A percentile compares a stretch with the other conserved stretches of the same genome.
Conservation (phyloP, 768 basidiomycete genomes). For the Tremella yokohamensis region DNA sequence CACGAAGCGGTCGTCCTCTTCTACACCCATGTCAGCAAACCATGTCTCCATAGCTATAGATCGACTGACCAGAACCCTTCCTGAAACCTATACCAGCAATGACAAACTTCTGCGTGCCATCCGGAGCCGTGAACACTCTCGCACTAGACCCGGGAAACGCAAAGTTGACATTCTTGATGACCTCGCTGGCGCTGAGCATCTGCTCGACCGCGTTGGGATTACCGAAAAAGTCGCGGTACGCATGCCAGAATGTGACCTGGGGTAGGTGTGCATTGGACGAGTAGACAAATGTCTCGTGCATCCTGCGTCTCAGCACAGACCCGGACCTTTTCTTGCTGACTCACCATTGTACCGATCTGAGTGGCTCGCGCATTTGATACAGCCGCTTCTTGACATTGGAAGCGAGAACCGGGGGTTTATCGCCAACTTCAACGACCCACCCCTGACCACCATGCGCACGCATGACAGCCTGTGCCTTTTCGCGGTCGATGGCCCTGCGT, state of each 20-base stretch:
- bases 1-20: constrained; percentile 61
- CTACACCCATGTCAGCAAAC: constrained; percentile 55
- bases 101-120: constrained; percentile 60
- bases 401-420: constrained; percentile 25
- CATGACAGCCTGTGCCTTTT: constrained; percentile 27
- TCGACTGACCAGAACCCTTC: constrained; percentile 39
- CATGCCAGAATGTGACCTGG: constrained; percentile 92
- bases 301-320: constrained; percentile 58
- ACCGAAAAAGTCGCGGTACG: constrained; percentile 80
- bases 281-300: constrained; percentile 79
- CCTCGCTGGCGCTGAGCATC: constrained; percentile 78
- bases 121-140: constrained; percentile 67
- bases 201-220: constrained; percentile 48
- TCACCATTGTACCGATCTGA: constrained; percentile 46
- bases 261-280: constrained; percentile 76
- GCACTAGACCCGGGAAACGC: constrained; percentile 83
- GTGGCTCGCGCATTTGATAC: constrained; percentile 39
- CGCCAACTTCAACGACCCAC: constrained; percentile 26
- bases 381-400: constrained; percentile 19
- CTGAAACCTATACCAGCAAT: constrained; percentile 72
- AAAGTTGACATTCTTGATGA: constrained; percentile 84
- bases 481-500: constrained; percentile 26
- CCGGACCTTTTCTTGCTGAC: constrained; percentile 7
- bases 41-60: constrained; percentile 47
- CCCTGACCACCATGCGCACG: constrained; percentile 22